Percentiles rank a stretch among this genome's conserved stretches.
phyloP scores from a whole-genome alignment of 306 rosid genomes.

The Quercus variabilis region DNA sequence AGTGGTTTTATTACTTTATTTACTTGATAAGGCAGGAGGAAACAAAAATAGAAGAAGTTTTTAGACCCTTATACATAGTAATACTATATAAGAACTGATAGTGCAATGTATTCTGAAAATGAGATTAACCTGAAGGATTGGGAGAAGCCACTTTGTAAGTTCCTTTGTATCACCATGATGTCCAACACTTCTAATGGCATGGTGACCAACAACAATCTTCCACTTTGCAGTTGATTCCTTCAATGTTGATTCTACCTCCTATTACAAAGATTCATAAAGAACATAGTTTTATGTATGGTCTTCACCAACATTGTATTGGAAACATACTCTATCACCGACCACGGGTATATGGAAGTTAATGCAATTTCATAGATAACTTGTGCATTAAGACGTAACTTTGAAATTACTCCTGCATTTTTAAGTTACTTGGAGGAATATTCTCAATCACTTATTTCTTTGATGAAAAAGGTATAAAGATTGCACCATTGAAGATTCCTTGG shows the following conservation, averaged over 20 bases:
- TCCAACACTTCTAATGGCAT: slow-evolving; percentile 34
- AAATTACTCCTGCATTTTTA: too few relatives aligned
- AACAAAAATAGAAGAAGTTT: neutral
- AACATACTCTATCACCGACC: too few relatives aligned
- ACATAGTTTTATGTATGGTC: neutral
- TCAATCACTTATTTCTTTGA: too few relatives aligned
- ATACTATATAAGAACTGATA: neutral
- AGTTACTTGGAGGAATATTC: too few relatives aligned
- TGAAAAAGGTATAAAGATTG: too few relatives aligned
- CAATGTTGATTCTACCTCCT: slow-evolving; percentile 33
- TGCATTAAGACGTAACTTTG: too few relatives aligned
- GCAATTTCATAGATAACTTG: too few relatives aligned
- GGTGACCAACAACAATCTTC: slow-evolving; percentile 45
- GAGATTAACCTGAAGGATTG: slow-evolving; percentile 39
- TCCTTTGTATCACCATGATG: slow-evolving; percentile 39
- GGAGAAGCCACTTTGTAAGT: slow-evolving; percentile 39
- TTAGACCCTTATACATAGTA: neutral
- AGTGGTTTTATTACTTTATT: neutral
- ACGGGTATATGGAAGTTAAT: too few relatives aligned
- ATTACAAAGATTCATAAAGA: neutral
- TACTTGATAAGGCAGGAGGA: neutral
- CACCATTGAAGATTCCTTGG: too few relatives aligned
- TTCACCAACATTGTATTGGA: neutral
- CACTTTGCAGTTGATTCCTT: slow-evolving; percentile 31
- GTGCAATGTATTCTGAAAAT: neutral